Conservation (phyloP, 345 rosid genomes). For the Fremontodendron californicum region DNA sequence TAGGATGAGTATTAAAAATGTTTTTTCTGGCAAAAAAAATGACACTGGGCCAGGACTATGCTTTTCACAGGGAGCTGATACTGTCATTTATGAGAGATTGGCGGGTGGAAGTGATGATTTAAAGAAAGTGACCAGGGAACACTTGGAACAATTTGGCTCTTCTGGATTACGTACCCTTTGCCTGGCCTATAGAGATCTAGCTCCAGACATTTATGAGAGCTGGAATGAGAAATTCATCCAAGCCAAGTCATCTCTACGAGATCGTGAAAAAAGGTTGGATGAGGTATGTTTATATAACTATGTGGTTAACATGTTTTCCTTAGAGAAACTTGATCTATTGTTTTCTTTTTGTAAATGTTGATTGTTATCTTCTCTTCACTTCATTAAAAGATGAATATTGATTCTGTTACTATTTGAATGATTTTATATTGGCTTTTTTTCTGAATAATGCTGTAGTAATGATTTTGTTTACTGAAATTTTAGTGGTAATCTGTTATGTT, state of each 20-base stretch:
- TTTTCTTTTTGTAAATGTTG: background rate
- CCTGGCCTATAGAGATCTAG: slow-evolving; percentile 80
- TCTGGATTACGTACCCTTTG: slow-evolving; percentile 98
- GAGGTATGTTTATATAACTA: slow-evolving; percentile 27
- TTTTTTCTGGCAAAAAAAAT: slow-evolving; percentile 20
- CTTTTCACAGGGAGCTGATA: slow-evolving; percentile 91
- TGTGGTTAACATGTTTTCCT: background rate
- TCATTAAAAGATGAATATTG: background rate
- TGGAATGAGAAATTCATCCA: slow-evolving; percentile 98
- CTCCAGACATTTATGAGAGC: slow-evolving; percentile 69
- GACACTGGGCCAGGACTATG: slow-evolving; percentile 31
- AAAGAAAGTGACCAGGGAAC: slow-evolving; percentile 73
- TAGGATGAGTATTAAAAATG: slow-evolving; percentile 9
- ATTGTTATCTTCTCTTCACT: background rate
- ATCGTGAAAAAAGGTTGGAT: slow-evolving; percentile 96
- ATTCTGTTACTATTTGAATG: background rate
- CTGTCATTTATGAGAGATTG: slow-evolving; percentile 89
- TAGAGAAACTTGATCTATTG: background rate
- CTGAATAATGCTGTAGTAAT: background rate
- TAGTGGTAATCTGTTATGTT: background rate
- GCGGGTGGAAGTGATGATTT: slow-evolving; percentile 60
- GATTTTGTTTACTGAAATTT: background rate
- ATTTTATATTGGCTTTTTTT: background rate
- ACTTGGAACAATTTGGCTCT: slow-evolving; percentile 93
- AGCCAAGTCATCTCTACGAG: slow-evolving; percentile 92